phyloP scores from a whole-genome alignment of 768 basidiomycete genomes.

The Clavaria fumosa region DNA sequence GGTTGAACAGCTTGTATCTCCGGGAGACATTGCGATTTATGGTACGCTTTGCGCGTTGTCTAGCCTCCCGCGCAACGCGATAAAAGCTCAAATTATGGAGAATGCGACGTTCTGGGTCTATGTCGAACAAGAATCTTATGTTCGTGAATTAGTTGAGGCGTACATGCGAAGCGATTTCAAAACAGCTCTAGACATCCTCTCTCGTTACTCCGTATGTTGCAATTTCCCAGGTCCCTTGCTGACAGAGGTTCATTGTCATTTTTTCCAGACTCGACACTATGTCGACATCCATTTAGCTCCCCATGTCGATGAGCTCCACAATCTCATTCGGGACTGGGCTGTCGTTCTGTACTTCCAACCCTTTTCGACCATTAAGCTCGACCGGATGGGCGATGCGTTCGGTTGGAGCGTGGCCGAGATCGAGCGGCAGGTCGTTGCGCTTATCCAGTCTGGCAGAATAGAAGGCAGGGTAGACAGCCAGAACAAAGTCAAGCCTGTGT shows the following conservation, averaged over 20 bases:
- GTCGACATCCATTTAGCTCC: conserved; percentile 62
- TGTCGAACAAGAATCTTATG: conserved; percentile 75
- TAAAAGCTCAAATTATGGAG: conserved; percentile 53
- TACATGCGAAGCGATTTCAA: conserved; percentile 85
- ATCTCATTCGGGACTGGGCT: conserved; percentile 59
- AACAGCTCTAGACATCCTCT: conserved; percentile 58
- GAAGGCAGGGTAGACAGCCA: conserved; percentile 78
- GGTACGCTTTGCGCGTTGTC: conserved; percentile 75
- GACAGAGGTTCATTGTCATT: not conserved
- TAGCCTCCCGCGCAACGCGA: conserved; percentile 48
- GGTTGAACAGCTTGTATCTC: conserved; percentile 44
- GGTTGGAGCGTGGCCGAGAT: conserved; percentile 65
- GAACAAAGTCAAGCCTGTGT: conserved; percentile 44
- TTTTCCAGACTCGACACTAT: conserved; percentile 50
- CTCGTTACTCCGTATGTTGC: conserved; percentile 48
- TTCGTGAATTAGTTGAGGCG: conserved; percentile 73
- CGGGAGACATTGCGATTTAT: conserved; percentile 78
- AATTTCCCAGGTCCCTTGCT: not conserved
- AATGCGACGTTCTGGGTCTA: conserved; percentile 58
- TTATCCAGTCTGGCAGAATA: conserved; percentile 68
- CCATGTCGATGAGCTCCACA: conserved; percentile 52
- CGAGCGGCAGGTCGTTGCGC: conserved; percentile 53
- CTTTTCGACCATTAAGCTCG: conserved; percentile 71
- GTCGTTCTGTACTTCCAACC: conserved; percentile 85
- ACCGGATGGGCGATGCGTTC: conserved; percentile 76